These are phyloP conservation scores for Leucoagaricus sp. DNA, from an alignment of 1,284 basidiomycete species.

Conservation along the genomic window DNA sequence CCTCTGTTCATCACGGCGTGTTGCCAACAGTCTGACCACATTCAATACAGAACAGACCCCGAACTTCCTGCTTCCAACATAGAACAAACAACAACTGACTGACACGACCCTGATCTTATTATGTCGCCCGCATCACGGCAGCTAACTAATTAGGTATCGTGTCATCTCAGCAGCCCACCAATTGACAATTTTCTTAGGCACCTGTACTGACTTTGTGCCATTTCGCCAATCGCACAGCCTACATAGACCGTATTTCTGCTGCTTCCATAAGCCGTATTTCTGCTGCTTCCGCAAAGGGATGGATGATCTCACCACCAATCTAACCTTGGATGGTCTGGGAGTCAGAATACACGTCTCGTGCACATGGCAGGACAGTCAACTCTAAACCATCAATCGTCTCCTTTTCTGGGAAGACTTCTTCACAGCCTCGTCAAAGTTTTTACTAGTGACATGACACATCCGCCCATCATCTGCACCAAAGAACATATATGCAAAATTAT, in stretches of 20 bases:
- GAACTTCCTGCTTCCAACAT: not conserved
- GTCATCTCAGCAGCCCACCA: constrained; percentile 3
- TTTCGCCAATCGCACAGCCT: not conserved
- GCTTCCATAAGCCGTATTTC: too few relatives aligned
- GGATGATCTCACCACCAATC: too few relatives aligned
- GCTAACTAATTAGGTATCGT: not conserved
- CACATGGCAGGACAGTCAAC: too few relatives aligned
- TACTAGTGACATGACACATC: not conserved
- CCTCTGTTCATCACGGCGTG: too few relatives aligned
- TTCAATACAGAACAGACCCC: constrained; percentile 1
- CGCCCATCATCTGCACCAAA: not conserved
- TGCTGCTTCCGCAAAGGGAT: too few relatives aligned
- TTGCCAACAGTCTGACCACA: too few relatives aligned
- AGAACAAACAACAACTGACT: not conserved
- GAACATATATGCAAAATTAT: not conserved
- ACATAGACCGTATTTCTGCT: too few relatives aligned
- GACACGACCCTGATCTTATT: constrained; percentile 5
- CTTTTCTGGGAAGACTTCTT: not conserved
- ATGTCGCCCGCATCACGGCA: not conserved
- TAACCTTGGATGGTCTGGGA: too few relatives aligned
- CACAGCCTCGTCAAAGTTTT: not conserved
- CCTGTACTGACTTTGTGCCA: not conserved
- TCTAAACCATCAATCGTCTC: not conserved
- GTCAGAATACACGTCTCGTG: too few relatives aligned
- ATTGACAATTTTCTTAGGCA: not conserved